Evolutionary conservation across 1,284 basidiomycete species (phyloP).

Genomic region (Veloboletus limbatus): DNA sequence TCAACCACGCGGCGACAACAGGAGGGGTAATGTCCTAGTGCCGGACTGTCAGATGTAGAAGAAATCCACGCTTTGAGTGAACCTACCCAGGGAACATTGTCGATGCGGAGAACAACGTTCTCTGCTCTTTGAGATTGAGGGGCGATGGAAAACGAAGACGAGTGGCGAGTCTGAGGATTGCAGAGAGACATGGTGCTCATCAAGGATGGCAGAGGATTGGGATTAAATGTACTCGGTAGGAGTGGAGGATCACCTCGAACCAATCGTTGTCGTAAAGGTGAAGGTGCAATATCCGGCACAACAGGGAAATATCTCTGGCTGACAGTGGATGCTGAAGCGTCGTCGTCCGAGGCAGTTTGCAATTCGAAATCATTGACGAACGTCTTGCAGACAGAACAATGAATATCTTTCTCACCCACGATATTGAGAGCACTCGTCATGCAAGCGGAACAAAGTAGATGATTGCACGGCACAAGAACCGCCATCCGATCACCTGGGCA

Average conservation of each 20-base stretch:
- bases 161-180: slow-evolving; percentile 11
- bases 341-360: slow-evolving; percentile 23
- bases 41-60: slow-evolving; percentile 9
- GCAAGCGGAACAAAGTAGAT: slow-evolving; percentile 73
- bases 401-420: slow-evolving; percentile 81
- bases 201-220: slow-evolving; percentile 26
- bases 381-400: slow-evolving; percentile 70
- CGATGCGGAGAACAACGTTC: slow-evolving; percentile 68
- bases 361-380: slow-evolving; percentile 69
- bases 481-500: slow-evolving; percentile 50
- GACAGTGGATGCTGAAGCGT: slow-evolving; percentile 15
- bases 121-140: slow-evolving; percentile 32
- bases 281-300: slow-evolving; percentile 15
- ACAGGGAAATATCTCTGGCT: slow-evolving; percentile 12
- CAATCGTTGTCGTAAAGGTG: slow-evolving; percentile 26
- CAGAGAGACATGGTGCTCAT: slow-evolving; percentile 23
- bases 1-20: slow-evolving; percentile 64
- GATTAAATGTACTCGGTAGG: slow-evolving; percentile 26
- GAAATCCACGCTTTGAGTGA: slow-evolving; percentile 5
- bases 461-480: slow-evolving; percentile 66
- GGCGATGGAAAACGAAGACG: slow-evolving; percentile 11
- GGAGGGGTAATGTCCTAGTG: slow-evolving; percentile 75
- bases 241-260: slow-evolving; percentile 18
- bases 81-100: slow-evolving; percentile 81
- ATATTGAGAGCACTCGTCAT: slow-evolving; percentile 80